Evolutionary conservation across 306 rosid genomes (phyloP).

Genomic region (Fragaria nilgerrensis): DNA sequence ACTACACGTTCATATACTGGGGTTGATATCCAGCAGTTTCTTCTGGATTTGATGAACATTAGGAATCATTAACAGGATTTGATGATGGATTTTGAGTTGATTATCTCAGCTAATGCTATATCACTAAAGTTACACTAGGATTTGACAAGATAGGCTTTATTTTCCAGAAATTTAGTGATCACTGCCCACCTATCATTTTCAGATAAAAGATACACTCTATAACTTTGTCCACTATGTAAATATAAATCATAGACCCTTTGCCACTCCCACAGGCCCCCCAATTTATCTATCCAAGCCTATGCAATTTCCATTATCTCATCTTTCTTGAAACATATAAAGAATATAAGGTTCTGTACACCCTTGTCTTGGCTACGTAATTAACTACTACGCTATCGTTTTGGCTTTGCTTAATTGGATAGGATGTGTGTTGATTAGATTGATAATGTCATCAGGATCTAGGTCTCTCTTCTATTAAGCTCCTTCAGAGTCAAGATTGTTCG

Average conservation of each 20-base stretch:
- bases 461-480: not conserved
- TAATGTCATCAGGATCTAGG: slow-evolving; percentile 7
- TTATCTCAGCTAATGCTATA: not conserved
- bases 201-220: slow-evolving; percentile 21
- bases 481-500: slow-evolving; percentile 42
- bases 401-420: not conserved
- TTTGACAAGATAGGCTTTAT: slow-evolving; percentile 15
- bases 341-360: not conserved
- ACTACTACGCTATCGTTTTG: not conserved
- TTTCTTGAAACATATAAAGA: not conserved
- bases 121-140: slow-evolving; percentile 9
- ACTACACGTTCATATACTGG: no score
- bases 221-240: slow-evolving; percentile 8
- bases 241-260: not conserved
- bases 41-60: not conserved
- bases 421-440: not conserved
- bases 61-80: not conserved
- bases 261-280: not conserved
- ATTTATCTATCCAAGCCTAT: slow-evolving; percentile 11
- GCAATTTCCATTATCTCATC: not conserved
- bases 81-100: not conserved
- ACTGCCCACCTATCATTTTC: slow-evolving; percentile 23
- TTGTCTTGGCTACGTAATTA: not conserved
- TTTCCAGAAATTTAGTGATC: not conserved
- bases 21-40: not conserved